phyloP scores from a whole-genome alignment of 495 filamentous ascomycete genomes.

The Cairneyella variabilis region DNA sequence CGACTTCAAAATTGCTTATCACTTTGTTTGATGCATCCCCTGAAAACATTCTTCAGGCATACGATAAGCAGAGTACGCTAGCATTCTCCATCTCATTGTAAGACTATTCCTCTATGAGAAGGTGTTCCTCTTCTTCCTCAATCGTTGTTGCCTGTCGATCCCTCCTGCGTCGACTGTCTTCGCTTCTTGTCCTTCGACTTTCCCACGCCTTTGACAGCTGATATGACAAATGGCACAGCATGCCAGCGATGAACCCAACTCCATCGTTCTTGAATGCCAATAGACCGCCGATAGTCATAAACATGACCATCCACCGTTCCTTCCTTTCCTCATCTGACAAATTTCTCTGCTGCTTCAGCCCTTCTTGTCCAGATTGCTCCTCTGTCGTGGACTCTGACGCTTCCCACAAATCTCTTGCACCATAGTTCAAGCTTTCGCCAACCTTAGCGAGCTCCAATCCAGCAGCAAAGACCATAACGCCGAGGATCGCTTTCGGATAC shows the following conservation, averaged over 20 bases:
- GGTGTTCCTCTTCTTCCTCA: slow-evolving; percentile 15
- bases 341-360: slow-evolving; percentile 26
- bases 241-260: slow-evolving; percentile 77
- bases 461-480: slow-evolving; percentile 84
- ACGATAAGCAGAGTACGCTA: too few relatives aligned
- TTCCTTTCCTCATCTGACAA: slow-evolving; percentile 58
- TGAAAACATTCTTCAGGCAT: too few relatives aligned
- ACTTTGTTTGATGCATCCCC: too few relatives aligned
- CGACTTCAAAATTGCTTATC: too few relatives aligned
- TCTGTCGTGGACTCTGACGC: slow-evolving; percentile 33
- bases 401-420: slow-evolving; percentile 56
- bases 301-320: slow-evolving; percentile 80
- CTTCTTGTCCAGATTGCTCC: slow-evolving; percentile 7
- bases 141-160: slow-evolving; percentile 22
- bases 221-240: slow-evolving; percentile 63
- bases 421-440: slow-evolving; percentile 74
- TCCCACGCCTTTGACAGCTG: slow-evolving; percentile 26
- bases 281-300: slow-evolving; percentile 66
- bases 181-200: slow-evolving; percentile 33
- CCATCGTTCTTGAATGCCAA: slow-evolving; percentile 88
- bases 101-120: slow-evolving; percentile 3
- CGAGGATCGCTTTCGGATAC: slow-evolving; percentile 72
- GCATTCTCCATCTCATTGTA: too few relatives aligned
- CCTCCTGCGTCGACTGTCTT: slow-evolving; percentile 21
- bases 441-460: slow-evolving; percentile 82